Evolutionary conservation across 139 green algal species (phyloP).

Genomic region (Zygnema cylindricum): DNA sequence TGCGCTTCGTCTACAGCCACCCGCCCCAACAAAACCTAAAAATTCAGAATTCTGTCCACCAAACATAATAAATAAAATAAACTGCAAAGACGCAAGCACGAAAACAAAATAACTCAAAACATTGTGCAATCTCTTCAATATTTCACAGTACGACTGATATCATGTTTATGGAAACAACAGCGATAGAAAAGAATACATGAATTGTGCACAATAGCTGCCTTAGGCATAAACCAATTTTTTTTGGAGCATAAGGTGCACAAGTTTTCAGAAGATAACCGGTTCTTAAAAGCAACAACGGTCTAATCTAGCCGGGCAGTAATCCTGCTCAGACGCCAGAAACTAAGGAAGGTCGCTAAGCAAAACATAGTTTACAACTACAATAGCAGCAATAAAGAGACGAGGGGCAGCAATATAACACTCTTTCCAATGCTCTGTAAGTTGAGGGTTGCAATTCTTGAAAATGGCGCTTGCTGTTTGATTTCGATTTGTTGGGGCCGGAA

Average conservation of each 20-base stretch:
- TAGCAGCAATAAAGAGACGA: too few relatives aligned
- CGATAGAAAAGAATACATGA: neutral
- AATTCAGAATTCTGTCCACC: neutral
- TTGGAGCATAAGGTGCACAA: too few relatives aligned
- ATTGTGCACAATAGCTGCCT: neutral
- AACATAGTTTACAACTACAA: too few relatives aligned
- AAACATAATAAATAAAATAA: neutral
- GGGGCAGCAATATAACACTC: too few relatives aligned
- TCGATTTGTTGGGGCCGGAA: too few relatives aligned
- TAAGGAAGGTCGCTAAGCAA: too few relatives aligned
- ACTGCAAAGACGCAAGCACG: neutral
- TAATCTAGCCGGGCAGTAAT: too few relatives aligned
- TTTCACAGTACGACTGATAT: neutral
- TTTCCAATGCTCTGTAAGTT: too few relatives aligned
- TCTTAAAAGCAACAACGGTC: neutral
- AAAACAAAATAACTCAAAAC: neutral
- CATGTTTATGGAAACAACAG: neutral
- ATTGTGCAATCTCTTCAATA: neutral
- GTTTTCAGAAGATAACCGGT: neutral
- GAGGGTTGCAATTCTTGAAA: too few relatives aligned
- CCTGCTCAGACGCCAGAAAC: neutral
- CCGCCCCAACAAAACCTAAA: neutral
- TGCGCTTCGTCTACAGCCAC: constrained; percentile 85
- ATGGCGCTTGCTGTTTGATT: too few relatives aligned
- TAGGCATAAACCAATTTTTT: neutral